Base-by-base conservation (phyloP, 441 rosid species). In the Syzygium malaccense region DNA sequence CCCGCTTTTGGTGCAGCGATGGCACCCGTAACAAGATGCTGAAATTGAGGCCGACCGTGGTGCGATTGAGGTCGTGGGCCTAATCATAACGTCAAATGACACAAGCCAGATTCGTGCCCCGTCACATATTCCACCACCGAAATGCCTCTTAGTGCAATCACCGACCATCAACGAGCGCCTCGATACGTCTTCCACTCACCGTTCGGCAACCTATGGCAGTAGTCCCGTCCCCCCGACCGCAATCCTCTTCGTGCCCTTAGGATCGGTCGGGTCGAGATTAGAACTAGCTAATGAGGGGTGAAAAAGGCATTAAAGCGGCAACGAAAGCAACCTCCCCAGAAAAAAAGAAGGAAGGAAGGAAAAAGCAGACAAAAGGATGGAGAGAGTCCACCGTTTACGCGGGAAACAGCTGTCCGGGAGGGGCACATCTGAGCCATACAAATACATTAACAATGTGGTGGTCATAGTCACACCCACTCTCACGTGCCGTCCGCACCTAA, bases 401-500 rank as follows among this genome's bases (percentile, higher is more conserved):
- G 91, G 90, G 85, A 88, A 75, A 92, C 91, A 91, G 93, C 92
- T 90, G 92, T 88, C 28, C 41, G 48, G 48, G 85, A 55, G 55
- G 88, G 48, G 49, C 75, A 37, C 83, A 37, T 87, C 66, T 53
- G 49, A 30, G 49, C 88, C 89, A 78, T 75, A 8, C 86, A 66
- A 79, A 57, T 55, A 55, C 25, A 57, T 8, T 8, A 57, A 57
- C 62, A 25, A 45, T 45, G 48, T 45, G 48, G 48, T 45, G 48
- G 48, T 45, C 26, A 25, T 55, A 10, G n/a, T 25, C 85, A 4
- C 84, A 41, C 87, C 90, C 55, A 85, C 90, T 84, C 89, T 88
- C 93, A 90, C 91, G 88, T 53, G 88, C 93, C 88, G 86, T 87
- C 78, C 88, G 60, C 51, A n/a, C 92, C 88, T 7, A 90, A 87